Conservation (phyloP, 495 filamentous ascomycete species). For the Podospora conica region DNA sequence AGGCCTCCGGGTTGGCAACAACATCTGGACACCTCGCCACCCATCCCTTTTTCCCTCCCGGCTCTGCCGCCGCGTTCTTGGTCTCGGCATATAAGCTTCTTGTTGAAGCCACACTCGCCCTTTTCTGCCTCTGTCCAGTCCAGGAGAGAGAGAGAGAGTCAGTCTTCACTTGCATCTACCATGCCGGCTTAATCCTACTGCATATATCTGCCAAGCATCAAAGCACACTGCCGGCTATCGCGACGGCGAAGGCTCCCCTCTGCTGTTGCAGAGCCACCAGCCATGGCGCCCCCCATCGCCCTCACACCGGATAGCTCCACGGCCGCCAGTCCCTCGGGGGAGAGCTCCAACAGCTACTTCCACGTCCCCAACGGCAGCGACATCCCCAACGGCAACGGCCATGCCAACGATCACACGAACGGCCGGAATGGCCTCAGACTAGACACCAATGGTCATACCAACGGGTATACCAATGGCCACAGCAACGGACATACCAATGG, state of each 20-base stretch:
- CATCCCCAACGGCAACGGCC: conserved; percentile 26
- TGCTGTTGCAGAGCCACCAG: conserved; percentile 23
- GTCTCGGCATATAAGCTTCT: conserved; percentile 22
- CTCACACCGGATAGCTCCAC: conserved; percentile 35
- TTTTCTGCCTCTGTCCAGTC: conserved; percentile 3
- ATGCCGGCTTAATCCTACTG: conserved; percentile 12
- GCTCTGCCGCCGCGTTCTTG: background rate
- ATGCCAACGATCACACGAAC: conserved; percentile 13
- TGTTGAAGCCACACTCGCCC: conserved; percentile 17
- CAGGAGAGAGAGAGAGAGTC: conserved; percentile 2
- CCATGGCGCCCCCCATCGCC: conserved; percentile 39
- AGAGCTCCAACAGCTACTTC: conserved; percentile 27
- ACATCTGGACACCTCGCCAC: conserved; percentile 1
- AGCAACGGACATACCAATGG: conserved; percentile 24
- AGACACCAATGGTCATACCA: conserved; percentile 18
- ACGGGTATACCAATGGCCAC: conserved; percentile 9
- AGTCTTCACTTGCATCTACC: conserved; percentile 12
- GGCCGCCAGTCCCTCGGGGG: conserved; percentile 27
- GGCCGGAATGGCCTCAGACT: conserved; percentile 14
- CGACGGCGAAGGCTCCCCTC: conserved; percentile 17
- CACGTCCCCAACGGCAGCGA: conserved; percentile 21
- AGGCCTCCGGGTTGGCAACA: background rate
- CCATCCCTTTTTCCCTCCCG: background rate
- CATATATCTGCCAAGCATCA: conserved; percentile 20
- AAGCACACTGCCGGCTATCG: conserved; percentile 23